Evolutionary conservation across 2,329 filamentous ascomycete genomes (phyloP), one percentile per base, ranked within the genome.

Genomic region (Leptographium procerum): DNA sequence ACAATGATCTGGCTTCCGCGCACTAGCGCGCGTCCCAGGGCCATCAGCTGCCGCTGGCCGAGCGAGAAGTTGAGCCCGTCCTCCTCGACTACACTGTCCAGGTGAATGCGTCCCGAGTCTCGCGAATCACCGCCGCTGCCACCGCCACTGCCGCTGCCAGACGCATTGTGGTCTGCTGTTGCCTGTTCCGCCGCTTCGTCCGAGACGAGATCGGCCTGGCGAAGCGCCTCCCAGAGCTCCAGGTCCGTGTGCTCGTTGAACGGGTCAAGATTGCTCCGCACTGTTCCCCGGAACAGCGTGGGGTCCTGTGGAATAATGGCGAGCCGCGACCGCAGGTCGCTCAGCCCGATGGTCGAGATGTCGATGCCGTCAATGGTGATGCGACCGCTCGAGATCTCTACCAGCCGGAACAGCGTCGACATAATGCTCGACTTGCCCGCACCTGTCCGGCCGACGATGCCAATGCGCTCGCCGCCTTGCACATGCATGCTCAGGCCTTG

Each of bases 31-130:
- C 94, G 85, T 0, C 91, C 91, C 1, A 99, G 79, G 1, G 94
- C 94, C 88, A 97, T 95, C 54, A 97, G 82, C 72, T 97, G 94
- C 3, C 94, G 84, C 73, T 97, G 92, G 8, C 92, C 92, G 11
- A 97, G 85, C 0, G 90, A 95, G 76, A 96, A 96, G 72, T 97
- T 97, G 61, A 96, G 80, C 0, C 94, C 94, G 73, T 96, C 92
- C 69, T 97, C 94, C 65, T 96, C 91, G 2, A 97, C 92, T 2
- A 83, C 68, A 19, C 82, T 87, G 71, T 97, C 92, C 26, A 99
- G 85, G 63, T 90, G 85, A 61, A 96, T 87, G 58, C 88, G 84
- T 9, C 22, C 31, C 16, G 24, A 3, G 22, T 55, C 36, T 8
- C 19, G 16, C n/a, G 34, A 4, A 3, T 36, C 34, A n/a, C 40